Base-by-base conservation (phyloP, 768 basidiomycete species). In the Naematelia aurantialba region DNA sequence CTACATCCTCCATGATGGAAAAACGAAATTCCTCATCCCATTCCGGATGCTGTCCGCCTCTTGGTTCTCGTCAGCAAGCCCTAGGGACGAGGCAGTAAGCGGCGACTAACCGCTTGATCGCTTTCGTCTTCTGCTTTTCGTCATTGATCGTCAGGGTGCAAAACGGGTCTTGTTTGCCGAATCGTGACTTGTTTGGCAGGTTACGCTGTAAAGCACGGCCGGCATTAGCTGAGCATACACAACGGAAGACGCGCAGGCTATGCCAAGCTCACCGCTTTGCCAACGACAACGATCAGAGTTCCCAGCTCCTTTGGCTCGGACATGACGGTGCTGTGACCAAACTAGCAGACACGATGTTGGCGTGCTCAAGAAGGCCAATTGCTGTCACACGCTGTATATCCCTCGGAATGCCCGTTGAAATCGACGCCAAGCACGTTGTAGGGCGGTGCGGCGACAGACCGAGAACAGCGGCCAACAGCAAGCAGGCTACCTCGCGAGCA, bases 21-120 rank as follows among this genome's bases (percentile, higher is more conserved):
- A 91, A 98, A 45, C 90, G 84, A 53, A 93, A 76, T 76, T 96
- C 91, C 30, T 85, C 85, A 72, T 96, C 92, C 91, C 92, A 97
- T 59, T 86, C 84, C 1, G 93, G 93, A 76, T 89, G 88, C 72
- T 97, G 93, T 0, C 93, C 93, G 1, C 92, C 92, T 72, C 87
- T 76, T 39, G 26, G 17, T 22, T 14, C 27, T 56, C 30, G 51
- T 62, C 42, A 52, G 51, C 44, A 27, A 29, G 19, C 39, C 34
- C 17, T 55, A 21, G 22, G n/a, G 19, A 13, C 4, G 45, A 13
- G 21, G 3, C 34, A 8, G 29, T 11, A 31, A 52, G n/a, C 2
- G 25, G 1, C 26, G 14, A 60, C 68, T 50, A 44, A 76, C 75
- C 73, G 90, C 65, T 85, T 81, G 68, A 90, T 87, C 59, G 85